Conservation (phyloP, 345 rosid genomes). For the Bruguiera gymnorhiza region DNA sequence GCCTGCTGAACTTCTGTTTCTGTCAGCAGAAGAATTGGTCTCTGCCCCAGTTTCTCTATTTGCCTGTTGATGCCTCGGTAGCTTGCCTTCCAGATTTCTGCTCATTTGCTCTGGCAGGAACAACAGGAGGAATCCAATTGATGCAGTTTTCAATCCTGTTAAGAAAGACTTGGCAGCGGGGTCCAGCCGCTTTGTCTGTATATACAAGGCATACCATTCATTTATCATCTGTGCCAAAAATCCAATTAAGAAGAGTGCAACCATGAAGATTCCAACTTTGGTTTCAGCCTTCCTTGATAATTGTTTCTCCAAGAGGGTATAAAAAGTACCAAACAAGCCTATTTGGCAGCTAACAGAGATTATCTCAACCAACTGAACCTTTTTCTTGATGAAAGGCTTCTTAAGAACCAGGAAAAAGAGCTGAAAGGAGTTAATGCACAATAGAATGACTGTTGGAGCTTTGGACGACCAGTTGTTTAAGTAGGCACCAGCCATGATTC, state of each 20-base stretch:
- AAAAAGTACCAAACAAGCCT: slow-evolving; percentile 51
- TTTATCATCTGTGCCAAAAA: slow-evolving; percentile 52
- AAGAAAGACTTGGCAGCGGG: slow-evolving; percentile 42
- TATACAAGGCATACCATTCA: slow-evolving; percentile 73
- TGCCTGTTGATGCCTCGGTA: slow-evolving; percentile 32
- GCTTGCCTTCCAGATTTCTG: slow-evolving; percentile 39
- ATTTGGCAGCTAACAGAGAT: slow-evolving; percentile 59
- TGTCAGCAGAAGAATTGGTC: slow-evolving; percentile 34
- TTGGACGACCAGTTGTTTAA: slow-evolving; percentile 40
- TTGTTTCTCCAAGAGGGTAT: slow-evolving; percentile 41
- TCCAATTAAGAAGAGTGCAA: slow-evolving; percentile 61
- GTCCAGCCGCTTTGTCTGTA: slow-evolving; percentile 61
- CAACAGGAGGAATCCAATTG: slow-evolving; percentile 54
- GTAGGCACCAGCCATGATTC: slow-evolving; percentile 64
- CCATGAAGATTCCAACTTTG: slow-evolving; percentile 62
- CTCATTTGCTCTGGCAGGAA: slow-evolving; percentile 48
- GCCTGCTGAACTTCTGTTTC: slow-evolving; percentile 49
- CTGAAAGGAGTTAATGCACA: slow-evolving; percentile 74
- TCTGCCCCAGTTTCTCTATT: slow-evolving; percentile 35
- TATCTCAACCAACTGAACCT: slow-evolving; percentile 83
- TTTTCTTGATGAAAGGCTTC: slow-evolving; percentile 93
- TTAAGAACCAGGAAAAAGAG: slow-evolving; percentile 79
- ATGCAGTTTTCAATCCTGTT: slow-evolving; percentile 57
- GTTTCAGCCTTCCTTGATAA: slow-evolving; percentile 37
- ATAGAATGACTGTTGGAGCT: slow-evolving; percentile 47